Evolutionary conservation across 768 basidiomycete species (phyloP).

Genomic region (Calocera viscosa): DNA sequence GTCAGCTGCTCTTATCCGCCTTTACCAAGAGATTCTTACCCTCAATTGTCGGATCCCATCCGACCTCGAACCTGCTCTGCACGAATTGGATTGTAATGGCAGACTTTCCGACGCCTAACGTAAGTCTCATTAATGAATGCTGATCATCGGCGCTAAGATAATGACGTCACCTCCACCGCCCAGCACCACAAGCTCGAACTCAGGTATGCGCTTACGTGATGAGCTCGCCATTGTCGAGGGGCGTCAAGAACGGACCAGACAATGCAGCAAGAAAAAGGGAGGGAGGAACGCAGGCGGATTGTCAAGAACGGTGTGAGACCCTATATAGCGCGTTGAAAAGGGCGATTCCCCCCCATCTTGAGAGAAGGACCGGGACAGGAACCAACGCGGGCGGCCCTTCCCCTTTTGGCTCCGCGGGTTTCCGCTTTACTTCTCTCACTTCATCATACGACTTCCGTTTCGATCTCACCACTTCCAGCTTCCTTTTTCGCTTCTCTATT

Average conservation of each 20-base stretch:
- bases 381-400: not conserved
- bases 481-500: not conserved
- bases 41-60: slow-evolving; percentile 93
- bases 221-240: slow-evolving; percentile 20
- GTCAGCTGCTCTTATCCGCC: not conserved
- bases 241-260: not conserved
- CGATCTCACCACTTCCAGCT: not conserved
- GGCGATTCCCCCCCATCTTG: slow-evolving; percentile 1
- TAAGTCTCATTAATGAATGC: not conserved
- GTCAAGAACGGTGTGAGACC: not conserved
- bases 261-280: not conserved
- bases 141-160: not conserved
- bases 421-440: not conserved
- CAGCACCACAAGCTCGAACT: slow-evolving; percentile 97
- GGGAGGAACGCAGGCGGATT: not conserved
- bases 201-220: slow-evolving; percentile 32
- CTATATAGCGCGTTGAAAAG: slow-evolving; percentile 6
- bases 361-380: slow-evolving; percentile 6
- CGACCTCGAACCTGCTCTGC: slow-evolving; percentile 85
- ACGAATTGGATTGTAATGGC: slow-evolving; percentile 97
- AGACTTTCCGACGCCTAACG: slow-evolving; percentile 55
- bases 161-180: slow-evolving; percentile 67
- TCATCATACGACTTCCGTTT: not conserved
- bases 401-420: slow-evolving; percentile 7
- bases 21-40: slow-evolving; percentile 32